Evolutionary conservation across 2,329 filamentous ascomycete species (phyloP).

Genomic region (Aspergillus versicolor): DNA sequence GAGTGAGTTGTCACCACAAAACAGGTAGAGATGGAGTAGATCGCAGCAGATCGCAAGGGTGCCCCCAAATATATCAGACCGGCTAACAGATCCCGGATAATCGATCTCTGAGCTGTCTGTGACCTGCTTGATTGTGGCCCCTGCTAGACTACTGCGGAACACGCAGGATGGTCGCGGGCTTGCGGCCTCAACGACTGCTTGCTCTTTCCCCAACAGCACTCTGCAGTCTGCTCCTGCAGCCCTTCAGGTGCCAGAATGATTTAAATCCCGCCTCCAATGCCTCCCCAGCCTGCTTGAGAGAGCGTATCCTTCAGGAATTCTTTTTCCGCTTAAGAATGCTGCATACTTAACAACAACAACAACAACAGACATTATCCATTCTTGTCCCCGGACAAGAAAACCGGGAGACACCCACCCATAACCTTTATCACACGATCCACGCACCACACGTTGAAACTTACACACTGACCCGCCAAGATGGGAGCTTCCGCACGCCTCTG

Average conservation of each 20-base stretch:
- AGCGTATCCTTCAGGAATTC: background rate
- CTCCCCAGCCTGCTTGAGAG: background rate
- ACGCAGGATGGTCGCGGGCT: background rate
- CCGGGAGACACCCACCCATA: background rate
- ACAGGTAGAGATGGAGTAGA: too few species aligned
- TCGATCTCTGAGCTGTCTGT: too few species aligned
- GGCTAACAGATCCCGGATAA: too few species aligned
- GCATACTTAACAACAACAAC: background rate
- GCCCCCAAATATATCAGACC: too few species aligned
- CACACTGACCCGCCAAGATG: background rate
- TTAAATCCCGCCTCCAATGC: background rate
- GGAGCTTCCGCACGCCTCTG: background rate
- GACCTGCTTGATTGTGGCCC: too few species aligned
- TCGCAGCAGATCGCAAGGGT: too few species aligned
- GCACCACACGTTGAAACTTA: background rate
- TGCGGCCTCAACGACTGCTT: background rate
- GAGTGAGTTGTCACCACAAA: too few species aligned
- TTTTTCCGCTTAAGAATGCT: background rate
- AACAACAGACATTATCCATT: background rate
- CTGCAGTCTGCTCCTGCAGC: background rate
- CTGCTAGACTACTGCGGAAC: too few species aligned
- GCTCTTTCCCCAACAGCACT: background rate
- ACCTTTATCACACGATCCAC: background rate
- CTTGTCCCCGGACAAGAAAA: background rate
- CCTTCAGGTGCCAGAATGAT: background rate